Conservation (phyloP, 2,329 filamentous ascomycete species). For the Aspergillus texensis region DNA sequence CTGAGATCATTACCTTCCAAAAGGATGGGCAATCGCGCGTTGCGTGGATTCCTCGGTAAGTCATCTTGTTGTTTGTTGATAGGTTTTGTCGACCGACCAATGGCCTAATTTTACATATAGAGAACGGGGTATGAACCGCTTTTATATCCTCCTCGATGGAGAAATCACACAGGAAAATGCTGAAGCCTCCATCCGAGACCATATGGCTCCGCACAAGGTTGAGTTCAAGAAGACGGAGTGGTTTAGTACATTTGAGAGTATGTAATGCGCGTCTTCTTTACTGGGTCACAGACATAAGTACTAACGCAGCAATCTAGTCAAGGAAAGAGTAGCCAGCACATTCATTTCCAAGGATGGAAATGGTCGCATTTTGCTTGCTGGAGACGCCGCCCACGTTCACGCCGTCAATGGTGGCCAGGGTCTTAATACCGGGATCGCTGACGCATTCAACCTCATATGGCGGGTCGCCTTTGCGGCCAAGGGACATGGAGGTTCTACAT, state of each 20-base stretch:
- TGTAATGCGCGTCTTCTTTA: not conserved
- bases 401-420: constrained; percentile 10
- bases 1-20: constrained; percentile 9
- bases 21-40: constrained; percentile 5
- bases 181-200: constrained; percentile 2
- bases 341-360: constrained; percentile 10
- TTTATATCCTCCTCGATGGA: constrained; percentile 5
- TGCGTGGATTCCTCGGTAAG: constrained; percentile 8
- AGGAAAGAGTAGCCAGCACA: not conserved
- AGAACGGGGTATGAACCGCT: constrained; percentile 5
- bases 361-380: constrained; percentile 2
- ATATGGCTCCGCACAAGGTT: constrained; percentile 2
- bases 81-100: not conserved
- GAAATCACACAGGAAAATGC: constrained; percentile 4
- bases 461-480: not conserved
- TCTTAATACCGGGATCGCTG: constrained; percentile 10
- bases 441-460: constrained; percentile 10
- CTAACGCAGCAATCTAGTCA: not conserved
- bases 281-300: not conserved
- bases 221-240: constrained; percentile 5
- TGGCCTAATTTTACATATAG: not conserved
- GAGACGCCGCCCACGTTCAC: constrained; percentile 4
- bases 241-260: constrained; percentile 10
- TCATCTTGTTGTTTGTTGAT: not conserved
- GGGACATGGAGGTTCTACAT: not conserved